Evolutionary conservation across 2,329 filamentous ascomycete genomes (phyloP).

Genomic region (Venturiaceae sp.): DNA sequence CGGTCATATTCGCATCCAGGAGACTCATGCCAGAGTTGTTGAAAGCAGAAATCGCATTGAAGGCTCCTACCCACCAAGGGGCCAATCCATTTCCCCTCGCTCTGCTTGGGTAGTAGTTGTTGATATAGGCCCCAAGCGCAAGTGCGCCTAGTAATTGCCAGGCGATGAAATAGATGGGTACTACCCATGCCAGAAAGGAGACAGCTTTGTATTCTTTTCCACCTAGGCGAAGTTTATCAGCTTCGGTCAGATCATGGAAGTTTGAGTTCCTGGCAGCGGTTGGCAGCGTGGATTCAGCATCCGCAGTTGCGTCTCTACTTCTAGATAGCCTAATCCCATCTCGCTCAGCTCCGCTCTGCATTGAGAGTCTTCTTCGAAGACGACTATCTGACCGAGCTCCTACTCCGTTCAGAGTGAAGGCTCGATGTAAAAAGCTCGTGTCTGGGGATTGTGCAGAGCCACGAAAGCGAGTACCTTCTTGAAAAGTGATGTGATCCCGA

Average conservation of each 20-base stretch:
- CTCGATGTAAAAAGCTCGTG: conserved; percentile 12
- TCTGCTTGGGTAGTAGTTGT: conserved; percentile 37
- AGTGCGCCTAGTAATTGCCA: conserved; percentile 52
- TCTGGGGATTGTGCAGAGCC: neutral
- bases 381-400: conserved; percentile 18
- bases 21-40: conserved; percentile 64
- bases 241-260: conserved; percentile 42
- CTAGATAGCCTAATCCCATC: conserved; percentile 10
- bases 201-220: conserved; percentile 57
- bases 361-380: neutral
- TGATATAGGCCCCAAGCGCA: conserved; percentile 53
- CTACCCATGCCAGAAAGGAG: conserved; percentile 46
- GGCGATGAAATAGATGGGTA: conserved; percentile 49
- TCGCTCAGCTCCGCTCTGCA: neutral
- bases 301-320: neutral
- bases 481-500: conserved; percentile 1
- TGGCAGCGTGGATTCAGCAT: conserved; percentile 5
- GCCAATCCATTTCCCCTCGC: conserved; percentile 48
- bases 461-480: neutral
- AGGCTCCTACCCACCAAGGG: conserved; percentile 60
- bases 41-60: conserved; percentile 59
- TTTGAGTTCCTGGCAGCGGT: conserved; percentile 41
- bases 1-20: conserved; percentile 55
- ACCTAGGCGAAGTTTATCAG: conserved; percentile 48
- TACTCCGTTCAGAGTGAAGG: conserved; percentile 24